Conservation (phyloP, 306 rosid species). For the Quercus gilva region DNA sequence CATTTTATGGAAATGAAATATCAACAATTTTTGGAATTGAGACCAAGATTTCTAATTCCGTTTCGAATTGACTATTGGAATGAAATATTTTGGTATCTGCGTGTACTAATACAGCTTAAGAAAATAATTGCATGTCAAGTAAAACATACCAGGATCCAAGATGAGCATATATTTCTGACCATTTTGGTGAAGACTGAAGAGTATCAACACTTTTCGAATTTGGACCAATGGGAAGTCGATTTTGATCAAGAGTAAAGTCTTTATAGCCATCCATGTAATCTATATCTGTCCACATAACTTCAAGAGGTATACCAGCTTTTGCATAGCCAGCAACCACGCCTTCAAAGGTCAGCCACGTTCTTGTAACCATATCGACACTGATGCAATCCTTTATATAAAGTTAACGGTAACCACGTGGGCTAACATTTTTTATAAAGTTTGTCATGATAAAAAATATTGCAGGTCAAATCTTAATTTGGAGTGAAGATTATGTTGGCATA, state of each 20-base stretch:
- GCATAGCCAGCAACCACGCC: constrained; percentile 69
- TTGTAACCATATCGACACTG: constrained; percentile 85
- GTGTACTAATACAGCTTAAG: not conserved
- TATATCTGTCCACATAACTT: constrained; percentile 14
- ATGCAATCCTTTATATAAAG: constrained; percentile 63
- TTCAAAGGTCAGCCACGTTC: constrained; percentile 53
- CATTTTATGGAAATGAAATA: no score
- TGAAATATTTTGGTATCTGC: no score
- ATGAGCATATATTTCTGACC: constrained; percentile 76
- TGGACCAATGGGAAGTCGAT: constrained; percentile 61
- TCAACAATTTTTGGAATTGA: no score
- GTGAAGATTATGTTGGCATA: not conserved
- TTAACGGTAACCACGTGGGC: not conserved
- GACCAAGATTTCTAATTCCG: no score
- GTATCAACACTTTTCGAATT: constrained; percentile 52
- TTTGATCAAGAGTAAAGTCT: constrained; percentile 84
- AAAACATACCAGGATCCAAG: constrained; percentile 70
- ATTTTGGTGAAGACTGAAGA: constrained; percentile 50
- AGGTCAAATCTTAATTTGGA: not conserved
- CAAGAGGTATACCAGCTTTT: constrained; percentile 32
- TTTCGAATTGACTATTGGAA: no score
- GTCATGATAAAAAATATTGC: not conserved
- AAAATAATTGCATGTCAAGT: not conserved
- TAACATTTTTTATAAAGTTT: not conserved
- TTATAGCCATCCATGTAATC: constrained; percentile 88